Evolutionary conservation across 768 basidiomycete genomes (phyloP), one percentile per base, ranked within the genome.

Genomic region (Naematelia encephala): DNA sequence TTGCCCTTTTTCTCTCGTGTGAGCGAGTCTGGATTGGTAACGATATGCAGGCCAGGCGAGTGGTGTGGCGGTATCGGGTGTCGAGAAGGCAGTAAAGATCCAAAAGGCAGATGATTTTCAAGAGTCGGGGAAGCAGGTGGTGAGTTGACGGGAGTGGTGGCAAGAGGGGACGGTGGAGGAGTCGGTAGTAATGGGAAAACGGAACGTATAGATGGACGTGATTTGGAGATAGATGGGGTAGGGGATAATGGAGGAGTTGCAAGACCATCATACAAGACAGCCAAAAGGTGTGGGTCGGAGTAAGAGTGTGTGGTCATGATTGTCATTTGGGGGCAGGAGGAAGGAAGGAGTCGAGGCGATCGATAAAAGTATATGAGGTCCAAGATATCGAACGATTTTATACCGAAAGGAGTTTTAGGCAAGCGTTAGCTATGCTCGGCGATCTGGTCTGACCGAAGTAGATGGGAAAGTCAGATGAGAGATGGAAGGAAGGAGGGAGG

Each of bases 1-100:
- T 75, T 69, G 14, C 75, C 75, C 56, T 69, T 70, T 34, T 62
- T 56, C 47, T 68, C 71, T 28, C 75, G 55, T 4, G 70, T 74
- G 28, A 77, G 61, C 30, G 73, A 75, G 46, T 77, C 75, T 70
- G 60, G 19, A 51, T 57, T 34, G 44, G 53, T 47, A n/a, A 58
- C 55, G 56, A 51, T 46, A 51, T 59, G 59, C 22, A 57, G 54
- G 27, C 21, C 51, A 19, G 52, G 30, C 22, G 49, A 26, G 54
- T 47, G 23, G 46, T 50, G 34, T 39, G 16, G 8, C 8, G 34
- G 34, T 39, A 8, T 39, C 8, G 34, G 34, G 51, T 52, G 29
- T 52, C 5, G 25, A 28, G 25, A 47, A 26, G 46, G 46, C 8
- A 47, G 25, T 19, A 47, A 21, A 19, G 51, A 30, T 12, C 19